Base-by-base conservation (phyloP, 768 basidiomycete genomes). In the Sutorius australiensis region DNA sequence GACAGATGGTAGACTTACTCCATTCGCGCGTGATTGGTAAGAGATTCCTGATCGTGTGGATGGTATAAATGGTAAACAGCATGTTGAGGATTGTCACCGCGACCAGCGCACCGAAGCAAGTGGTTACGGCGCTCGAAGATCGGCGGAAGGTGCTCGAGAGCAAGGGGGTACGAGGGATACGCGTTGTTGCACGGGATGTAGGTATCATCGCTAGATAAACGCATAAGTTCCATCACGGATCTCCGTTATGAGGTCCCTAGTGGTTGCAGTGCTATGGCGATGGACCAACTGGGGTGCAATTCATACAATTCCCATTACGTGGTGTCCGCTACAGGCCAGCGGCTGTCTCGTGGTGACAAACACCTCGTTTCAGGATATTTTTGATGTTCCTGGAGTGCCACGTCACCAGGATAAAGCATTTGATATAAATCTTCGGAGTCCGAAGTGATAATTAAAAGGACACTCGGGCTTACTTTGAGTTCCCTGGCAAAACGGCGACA, bases 21-120 rank as follows among this genome's bases (percentile, higher is more conserved):
- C 68, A 69, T 44, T 61, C 53, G 14, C 47, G 65, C 21, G 48
- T 17, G 14, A 17, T 19, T 3, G 59, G 61, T 24, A 65, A 34
- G 41, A 62, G 53, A 17, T 47, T 34, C 8, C 46, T 40, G 38
- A 54, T 27, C 1, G 46, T 63, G 21, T 47, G 49, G 33, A 69
- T 16, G 55, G 63, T 53, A 19, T 61, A 59, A 7, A 61, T 8
- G 9, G 63, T 65, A 21, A 55, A 58, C 5, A 46, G 21, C 34
- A 69, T 48, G 8, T 67, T 69, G 50, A 60, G 32, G 27, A 61
- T 10, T 2, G 66, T 67, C 49, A 67, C 56, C 17, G 42, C 45
- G 14, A 50, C 53, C 11, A 67, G 61, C 42, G 53, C 52, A 12
- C 50, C 44, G 36, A 69, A 56, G 28, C 63, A 67, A 24, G 38